Base-by-base conservation (phyloP, 116 monocot genomes). In the Dioscorea cayenensis region DNA sequence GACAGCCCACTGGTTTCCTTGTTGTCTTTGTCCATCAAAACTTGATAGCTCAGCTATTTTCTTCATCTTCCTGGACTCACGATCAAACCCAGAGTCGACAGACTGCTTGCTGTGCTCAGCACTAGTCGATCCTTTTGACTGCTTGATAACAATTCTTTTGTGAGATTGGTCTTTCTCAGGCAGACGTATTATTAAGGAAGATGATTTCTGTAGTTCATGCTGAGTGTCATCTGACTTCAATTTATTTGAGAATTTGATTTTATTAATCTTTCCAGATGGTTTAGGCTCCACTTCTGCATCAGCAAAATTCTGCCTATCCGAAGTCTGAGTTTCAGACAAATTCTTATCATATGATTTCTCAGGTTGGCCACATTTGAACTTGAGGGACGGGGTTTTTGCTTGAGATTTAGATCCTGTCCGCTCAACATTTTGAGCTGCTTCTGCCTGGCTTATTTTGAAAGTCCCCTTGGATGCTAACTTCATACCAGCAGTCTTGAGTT, bases 131-230 rank as follows among this genome's bases (percentile, higher is more conserved):
- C 78, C 61, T 71, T 79, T 90, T 58, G 93, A 82, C 71, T 92
- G 92, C 64, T 92, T 97, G 60, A 97, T 83, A 49, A 87, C 84
- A 52, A 97, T 88, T 74, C 92, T 97, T 72, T 92, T 97, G 51
- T 70, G 84, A 79, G 88, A 73, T 69, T 79, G 83, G 21, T 84
- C 87, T 76, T 75, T 88, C 48, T 83, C 83, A n/a, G 95, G 92
- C 17, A 79, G 78, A 2, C 87, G 75, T 71, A 91, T 85, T 37
- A 87, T 73, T 73, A 88, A 81, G 70, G 84, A 68, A 32, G 90
- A 80, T 27, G 90, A 82, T 74, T 88, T 97, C 27, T 73, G 88
- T 28, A 66, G 74, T 75, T 86, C 90, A 43, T 63, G 82, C 37
- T 76, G 86, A 48, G 60, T 72, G 71, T 83, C 85, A 28, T 80